phyloP scores from a whole-genome alignment of 176 grass and related monocot genomes.

The Zoysia pacifica region DNA sequence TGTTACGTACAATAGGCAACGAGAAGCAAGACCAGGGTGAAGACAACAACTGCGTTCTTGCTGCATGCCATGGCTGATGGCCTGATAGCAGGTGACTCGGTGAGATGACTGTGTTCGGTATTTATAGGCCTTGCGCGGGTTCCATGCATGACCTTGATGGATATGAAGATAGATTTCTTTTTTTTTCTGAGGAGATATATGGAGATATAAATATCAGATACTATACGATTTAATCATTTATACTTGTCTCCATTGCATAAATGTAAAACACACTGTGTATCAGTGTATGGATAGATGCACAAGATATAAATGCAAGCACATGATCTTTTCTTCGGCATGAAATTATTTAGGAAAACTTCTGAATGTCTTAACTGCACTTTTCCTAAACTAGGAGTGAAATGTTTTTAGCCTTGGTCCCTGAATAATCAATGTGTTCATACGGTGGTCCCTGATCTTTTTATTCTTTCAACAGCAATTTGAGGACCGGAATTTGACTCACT shows the following conservation, averaged over 20 bases:
- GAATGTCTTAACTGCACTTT: too few relatives aligned
- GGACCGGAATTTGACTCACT: not conserved
- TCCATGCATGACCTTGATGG: not conserved
- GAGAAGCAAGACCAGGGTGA: not conserved
- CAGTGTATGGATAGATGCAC: too few relatives aligned
- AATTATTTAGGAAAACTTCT: too few relatives aligned
- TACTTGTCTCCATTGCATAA: not conserved
- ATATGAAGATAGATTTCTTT: not conserved
- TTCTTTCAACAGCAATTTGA: constrained; percentile 12
- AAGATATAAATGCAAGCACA: too few relatives aligned
- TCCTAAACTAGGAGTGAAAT: too few relatives aligned
- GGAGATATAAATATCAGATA: not conserved
- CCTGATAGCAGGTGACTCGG: not conserved
- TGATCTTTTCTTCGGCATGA: too few relatives aligned
- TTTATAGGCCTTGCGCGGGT: not conserved
- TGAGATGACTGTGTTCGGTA: not conserved
- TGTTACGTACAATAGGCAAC: not conserved
- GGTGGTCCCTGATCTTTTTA: not conserved
- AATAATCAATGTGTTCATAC: too few relatives aligned
- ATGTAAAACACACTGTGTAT: not conserved
- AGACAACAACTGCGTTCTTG: not conserved
- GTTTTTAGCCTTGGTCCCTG: too few relatives aligned
- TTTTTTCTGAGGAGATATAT: not conserved
- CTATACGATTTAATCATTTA: not conserved
- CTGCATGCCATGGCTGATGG: not conserved